Conservation (phyloP, 495 filamentous ascomycete genomes). For the Glarea lozoyensis region DNA sequence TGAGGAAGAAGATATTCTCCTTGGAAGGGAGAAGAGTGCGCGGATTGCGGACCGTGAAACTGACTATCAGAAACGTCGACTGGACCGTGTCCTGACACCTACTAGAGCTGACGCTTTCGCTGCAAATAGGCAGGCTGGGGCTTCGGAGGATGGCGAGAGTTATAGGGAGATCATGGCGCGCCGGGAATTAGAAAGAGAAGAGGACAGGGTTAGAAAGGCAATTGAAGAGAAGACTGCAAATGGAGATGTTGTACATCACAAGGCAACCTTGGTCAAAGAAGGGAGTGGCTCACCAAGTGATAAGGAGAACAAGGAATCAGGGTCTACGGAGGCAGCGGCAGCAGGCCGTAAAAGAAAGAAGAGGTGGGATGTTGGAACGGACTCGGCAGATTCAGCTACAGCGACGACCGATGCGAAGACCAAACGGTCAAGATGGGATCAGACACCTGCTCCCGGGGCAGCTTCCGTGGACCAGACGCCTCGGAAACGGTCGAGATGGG, state of each 20-base stretch:
- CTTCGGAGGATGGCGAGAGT: slow-evolving; percentile 51
- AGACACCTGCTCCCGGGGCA: slow-evolving; percentile 58
- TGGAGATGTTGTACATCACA: slow-evolving; percentile 54
- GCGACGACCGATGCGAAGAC: slow-evolving; percentile 35
- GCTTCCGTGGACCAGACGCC: slow-evolving; percentile 46
- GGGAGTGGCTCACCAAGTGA: slow-evolving; percentile 38
- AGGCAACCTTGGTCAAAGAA: slow-evolving; percentile 61
- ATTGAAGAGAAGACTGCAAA: slow-evolving; percentile 67
- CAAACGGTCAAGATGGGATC: slow-evolving; percentile 82
- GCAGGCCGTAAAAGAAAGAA: slow-evolving; percentile 78
- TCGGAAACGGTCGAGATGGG: slow-evolving; percentile 76
- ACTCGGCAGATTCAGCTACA: slow-evolving; percentile 35
- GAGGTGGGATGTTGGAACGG: slow-evolving; percentile 70
- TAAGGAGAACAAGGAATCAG: slow-evolving; percentile 65
- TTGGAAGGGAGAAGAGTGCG: slow-evolving; percentile 78
- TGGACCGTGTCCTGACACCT: slow-evolving; percentile 78
- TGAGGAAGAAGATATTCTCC: slow-evolving; percentile 85
- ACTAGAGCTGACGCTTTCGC: slow-evolving; percentile 86
- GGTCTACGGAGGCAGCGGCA: slow-evolving; percentile 53
- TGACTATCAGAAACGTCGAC: slow-evolving; percentile 94
- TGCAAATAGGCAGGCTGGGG: slow-evolving; percentile 59
- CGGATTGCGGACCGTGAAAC: slow-evolving; percentile 89
- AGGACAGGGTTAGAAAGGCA: slow-evolving; percentile 73
- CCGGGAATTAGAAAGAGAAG: slow-evolving; percentile 87
- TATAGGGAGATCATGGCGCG: slow-evolving; percentile 90